Percentiles rank a stretch among this genome's conserved stretches.
These are phyloP conservation scores for Arthrobotrys entomopaga DNA, from an alignment of 2,329 filamentous ascomycete species.

Conservation along the genomic window DNA sequence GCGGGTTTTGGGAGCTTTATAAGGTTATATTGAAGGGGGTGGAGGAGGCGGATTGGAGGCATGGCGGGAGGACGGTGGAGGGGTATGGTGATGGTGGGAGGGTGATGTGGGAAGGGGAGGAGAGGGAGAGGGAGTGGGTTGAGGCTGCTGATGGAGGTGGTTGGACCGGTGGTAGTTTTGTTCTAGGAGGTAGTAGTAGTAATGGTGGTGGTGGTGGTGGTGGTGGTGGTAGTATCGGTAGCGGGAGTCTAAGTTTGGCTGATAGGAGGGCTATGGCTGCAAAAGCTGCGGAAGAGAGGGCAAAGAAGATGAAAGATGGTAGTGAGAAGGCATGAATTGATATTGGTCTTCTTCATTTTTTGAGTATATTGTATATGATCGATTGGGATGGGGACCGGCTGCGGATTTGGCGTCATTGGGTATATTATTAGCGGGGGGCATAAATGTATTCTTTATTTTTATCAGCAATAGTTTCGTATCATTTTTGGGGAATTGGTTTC, in stretches of 20 bases:
- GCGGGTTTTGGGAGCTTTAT: conserved; percentile 88
- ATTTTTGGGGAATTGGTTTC: background rate
- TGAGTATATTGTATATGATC: too few species aligned
- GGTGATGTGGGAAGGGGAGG: conserved; percentile 60
- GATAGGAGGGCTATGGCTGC: conserved; percentile 79
- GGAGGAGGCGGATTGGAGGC: conserved; percentile 79
- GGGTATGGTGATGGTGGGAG: conserved; percentile 70
- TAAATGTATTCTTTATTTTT: background rate
- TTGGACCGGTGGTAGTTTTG: conserved; percentile 82
- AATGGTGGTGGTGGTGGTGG: background rate
- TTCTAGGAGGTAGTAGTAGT: conserved; percentile 67
- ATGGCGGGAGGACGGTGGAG: conserved; percentile 73
- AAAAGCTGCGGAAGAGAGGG: conserved; percentile 75
- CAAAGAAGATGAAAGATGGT: conserved; percentile 66
- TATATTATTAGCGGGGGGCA: background rate
- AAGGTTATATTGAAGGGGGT: conserved; percentile 82
- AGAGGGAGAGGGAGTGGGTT: conserved; percentile 66
- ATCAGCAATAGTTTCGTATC: background rate
- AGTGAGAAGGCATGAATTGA: conserved; percentile 1
- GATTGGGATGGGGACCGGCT: background rate
- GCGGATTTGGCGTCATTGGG: background rate
- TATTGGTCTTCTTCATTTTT: background rate
- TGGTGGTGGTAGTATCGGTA: conserved; percentile 6
- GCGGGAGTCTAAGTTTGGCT: conserved; percentile 66
- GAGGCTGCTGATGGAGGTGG: conserved; percentile 69